A percentile compares a stretch with the other conserved stretches of the same genome.
phyloP scores from a whole-genome alignment of 2,329 filamentous ascomycete genomes.

The Coleophoma crateriformis region DNA sequence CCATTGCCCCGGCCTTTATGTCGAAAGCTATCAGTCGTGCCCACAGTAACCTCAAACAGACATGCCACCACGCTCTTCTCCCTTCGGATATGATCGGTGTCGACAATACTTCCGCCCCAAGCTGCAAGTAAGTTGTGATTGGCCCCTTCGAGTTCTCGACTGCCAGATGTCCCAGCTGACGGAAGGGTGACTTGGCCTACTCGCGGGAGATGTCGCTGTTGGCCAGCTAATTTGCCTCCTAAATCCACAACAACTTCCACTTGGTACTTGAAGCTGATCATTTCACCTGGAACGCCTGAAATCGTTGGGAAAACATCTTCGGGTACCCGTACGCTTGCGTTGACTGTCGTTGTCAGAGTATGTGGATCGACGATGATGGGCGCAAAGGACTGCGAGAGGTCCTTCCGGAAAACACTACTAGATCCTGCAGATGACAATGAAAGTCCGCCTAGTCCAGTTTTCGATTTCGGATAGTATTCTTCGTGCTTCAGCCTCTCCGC shows the following conservation, averaged over 20 bases:
- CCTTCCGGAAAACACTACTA: constrained; percentile 91
- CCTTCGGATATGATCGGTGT: constrained; percentile 78
- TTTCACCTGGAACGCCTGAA: constrained; percentile 78
- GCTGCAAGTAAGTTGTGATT: constrained; percentile 42
- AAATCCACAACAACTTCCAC: constrained; percentile 90
- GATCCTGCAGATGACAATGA: constrained; percentile 82
- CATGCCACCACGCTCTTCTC: constrained; percentile 91
- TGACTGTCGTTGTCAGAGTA: constrained; percentile 74
- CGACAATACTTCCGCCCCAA: constrained; percentile 67
- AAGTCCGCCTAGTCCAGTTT: constrained; percentile 79
- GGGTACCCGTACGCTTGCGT: constrained; percentile 77
- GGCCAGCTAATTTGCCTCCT: constrained; percentile 76
- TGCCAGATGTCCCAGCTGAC: constrained; percentile 10
- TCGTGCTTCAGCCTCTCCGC: constrained; percentile 62
- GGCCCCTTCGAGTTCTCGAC: constrained; percentile 27
- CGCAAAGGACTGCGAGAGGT: constrained; percentile 81
- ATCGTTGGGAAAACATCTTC: constrained; percentile 93
- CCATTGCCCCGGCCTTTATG: constrained; percentile 20
- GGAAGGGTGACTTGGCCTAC: constrained; percentile 21
- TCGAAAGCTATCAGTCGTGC: constrained; percentile 67
- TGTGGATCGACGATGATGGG: constrained; percentile 82
- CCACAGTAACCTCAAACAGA: constrained; percentile 80
- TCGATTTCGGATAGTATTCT: constrained; percentile 81
- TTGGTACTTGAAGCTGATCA: constrained; percentile 94
- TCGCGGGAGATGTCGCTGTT: constrained; percentile 36